phyloP scores from a whole-genome alignment of 805 yeast genomes.

The Metschnikowia bowlesiae region DNA sequence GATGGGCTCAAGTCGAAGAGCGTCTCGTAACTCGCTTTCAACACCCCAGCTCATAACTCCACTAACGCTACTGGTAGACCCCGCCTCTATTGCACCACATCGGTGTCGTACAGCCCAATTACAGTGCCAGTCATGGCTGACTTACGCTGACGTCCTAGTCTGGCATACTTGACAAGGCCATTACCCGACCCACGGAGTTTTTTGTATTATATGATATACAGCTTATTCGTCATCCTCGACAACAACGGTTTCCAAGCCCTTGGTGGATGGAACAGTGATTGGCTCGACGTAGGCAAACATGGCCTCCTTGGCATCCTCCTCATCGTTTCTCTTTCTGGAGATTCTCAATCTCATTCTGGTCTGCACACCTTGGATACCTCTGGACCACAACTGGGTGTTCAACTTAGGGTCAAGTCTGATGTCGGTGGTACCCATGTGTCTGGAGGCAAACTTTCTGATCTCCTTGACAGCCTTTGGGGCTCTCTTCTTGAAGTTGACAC shows the following conservation, averaged over 20 bases:
- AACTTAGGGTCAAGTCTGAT: slow-evolving; percentile 98
- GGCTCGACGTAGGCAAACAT: slow-evolving; percentile 98
- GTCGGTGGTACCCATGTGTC: slow-evolving; percentile 98
- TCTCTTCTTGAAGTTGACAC: slow-evolving; percentile 98
- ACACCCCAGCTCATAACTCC: no score
- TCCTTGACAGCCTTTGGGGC: slow-evolving; percentile 99
- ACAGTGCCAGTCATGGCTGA: no score
- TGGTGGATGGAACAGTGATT: slow-evolving; percentile 88
- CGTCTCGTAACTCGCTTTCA: no score
- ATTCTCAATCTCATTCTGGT: slow-evolving; percentile 97
- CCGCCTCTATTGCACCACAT: no score
- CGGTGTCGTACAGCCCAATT: no score
- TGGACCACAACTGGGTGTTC: slow-evolving; percentile 98
- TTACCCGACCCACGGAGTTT: slow-evolving; percentile 7
- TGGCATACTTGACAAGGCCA: no score
- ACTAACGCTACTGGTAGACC: no score
- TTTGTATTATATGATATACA: slow-evolving; percentile 17
- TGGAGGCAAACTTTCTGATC: slow-evolving; percentile 96
- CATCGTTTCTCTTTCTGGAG: slow-evolving; percentile 99
- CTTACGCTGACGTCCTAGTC: no score
- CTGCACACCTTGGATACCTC: slow-evolving; percentile 99
- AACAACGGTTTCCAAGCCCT: slow-evolving; percentile 97
- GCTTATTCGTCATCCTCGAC: slow-evolving; percentile 65
- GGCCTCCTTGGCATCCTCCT: slow-evolving; percentile 98
- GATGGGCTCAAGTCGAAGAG: no score